Conservation (phyloP, 2,329 filamentous ascomycete genomes). For the Achaetomium macrosporum region DNA sequence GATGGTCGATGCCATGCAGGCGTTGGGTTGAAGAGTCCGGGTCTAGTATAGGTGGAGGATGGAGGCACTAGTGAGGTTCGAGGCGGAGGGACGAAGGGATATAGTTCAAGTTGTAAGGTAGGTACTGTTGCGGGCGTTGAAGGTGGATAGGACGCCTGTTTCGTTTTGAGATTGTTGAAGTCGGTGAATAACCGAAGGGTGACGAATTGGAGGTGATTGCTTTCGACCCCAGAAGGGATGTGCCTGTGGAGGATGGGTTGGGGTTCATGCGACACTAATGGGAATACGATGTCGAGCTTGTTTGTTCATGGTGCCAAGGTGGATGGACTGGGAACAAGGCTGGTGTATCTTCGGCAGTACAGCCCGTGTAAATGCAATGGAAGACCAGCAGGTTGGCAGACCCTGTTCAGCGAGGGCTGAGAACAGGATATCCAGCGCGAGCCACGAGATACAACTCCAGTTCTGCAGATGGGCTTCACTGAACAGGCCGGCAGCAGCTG, state of each 20-base stretch:
- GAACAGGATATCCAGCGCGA: no score
- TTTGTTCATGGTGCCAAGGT: no score
- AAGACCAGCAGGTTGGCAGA: no score
- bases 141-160: constrained; percentile 37
- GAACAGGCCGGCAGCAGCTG: no score
- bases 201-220: constrained; percentile 34
- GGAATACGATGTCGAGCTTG: constrained; percentile 17
- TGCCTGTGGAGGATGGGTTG: constrained; percentile 23
- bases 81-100: no score
- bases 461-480: no score
- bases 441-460: no score
- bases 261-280: constrained; percentile 9
- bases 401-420: no score
- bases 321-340: no score
- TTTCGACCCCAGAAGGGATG: constrained; percentile 30
- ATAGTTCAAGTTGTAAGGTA: constrained; percentile 25
- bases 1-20: constrained; percentile 37
- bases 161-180: constrained; percentile 38
- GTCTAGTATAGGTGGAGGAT: constrained; percentile 35
- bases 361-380: no score
- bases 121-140: constrained; percentile 32
- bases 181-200: constrained; percentile 33
- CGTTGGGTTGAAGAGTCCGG: constrained; percentile 33
- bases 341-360: no score
- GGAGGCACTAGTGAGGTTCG: constrained; percentile 24